These are phyloP conservation scores for Fusarium begoniae DNA, from an alignment of 2,329 filamentous ascomycete species.

Conservation along the genomic window DNA sequence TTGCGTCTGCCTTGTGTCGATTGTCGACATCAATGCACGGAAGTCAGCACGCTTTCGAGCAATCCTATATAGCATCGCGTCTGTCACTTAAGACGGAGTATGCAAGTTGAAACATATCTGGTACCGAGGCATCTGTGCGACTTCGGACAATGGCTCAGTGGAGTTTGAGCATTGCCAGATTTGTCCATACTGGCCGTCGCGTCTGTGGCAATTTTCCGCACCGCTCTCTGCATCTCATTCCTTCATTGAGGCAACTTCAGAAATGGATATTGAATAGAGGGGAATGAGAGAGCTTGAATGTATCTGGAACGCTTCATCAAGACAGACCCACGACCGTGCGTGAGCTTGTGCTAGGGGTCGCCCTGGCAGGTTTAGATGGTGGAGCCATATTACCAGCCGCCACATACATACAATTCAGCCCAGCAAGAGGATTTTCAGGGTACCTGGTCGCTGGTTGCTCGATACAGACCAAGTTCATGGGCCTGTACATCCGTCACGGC, in stretches of 20 bases:
- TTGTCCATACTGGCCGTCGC: conserved; percentile 1
- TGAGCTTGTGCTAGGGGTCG: conserved; percentile 30
- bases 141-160: conserved; percentile 17
- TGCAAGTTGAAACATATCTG: neutral
- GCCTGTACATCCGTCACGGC: neutral
- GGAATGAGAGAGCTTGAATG: conserved; percentile 21
- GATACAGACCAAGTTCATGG: neutral
- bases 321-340: conserved; percentile 34
- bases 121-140: conserved; percentile 15
- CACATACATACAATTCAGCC: conserved; percentile 39
- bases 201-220: conserved; percentile 20
- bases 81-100: neutral
- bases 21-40: neutral
- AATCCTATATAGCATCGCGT: neutral
- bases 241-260: conserved; percentile 1
- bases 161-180: conserved; percentile 18
- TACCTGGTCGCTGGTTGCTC: conserved; percentile 12
- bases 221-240: neutral
- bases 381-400: conserved; percentile 39
- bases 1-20: neutral
- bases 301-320: conserved; percentile 36
- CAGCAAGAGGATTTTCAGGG: conserved; percentile 32
- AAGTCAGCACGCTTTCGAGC: neutral
- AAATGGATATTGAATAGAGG: conserved; percentile 21
- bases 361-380: conserved; percentile 34